These are phyloP conservation scores for Globisporangium nagaii DNA, from an alignment of 352 stramenopile genomes.

Conservation along the genomic window DNA sequence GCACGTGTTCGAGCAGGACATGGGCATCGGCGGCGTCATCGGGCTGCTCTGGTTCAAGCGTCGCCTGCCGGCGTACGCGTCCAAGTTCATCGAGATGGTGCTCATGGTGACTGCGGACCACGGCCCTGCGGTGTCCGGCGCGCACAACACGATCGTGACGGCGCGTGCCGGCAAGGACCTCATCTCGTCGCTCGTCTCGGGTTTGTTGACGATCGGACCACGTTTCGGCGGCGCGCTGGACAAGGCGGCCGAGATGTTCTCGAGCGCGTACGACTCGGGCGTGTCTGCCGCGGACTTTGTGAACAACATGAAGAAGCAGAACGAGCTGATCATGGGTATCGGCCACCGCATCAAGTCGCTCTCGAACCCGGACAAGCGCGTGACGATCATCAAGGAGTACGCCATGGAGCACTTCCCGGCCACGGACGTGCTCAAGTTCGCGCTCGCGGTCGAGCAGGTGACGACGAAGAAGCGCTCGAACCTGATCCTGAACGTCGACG, in stretches of 20 bases:
- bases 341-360: constrained; percentile 95
- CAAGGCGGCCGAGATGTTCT: constrained; percentile 92
- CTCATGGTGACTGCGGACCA: constrained; percentile 97
- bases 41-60: constrained; percentile 96
- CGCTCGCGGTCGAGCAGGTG: constrained; percentile 93
- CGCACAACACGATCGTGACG: constrained; percentile 96
- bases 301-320: constrained; percentile 91
- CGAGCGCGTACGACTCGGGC: constrained; percentile 85
- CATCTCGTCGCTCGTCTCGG: constrained; percentile 94
- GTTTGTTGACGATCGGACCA: constrained; percentile 94
- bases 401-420: constrained; percentile 91
- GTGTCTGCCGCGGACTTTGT: constrained; percentile 90
- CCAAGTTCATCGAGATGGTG: constrained; percentile 98
- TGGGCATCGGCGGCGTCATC: constrained; percentile 93
- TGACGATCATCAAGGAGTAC: constrained; percentile 96
- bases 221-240: constrained; percentile 95
- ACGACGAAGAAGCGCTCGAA: constrained; percentile 97
- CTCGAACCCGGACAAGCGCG: constrained; percentile 94
- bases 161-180: constrained; percentile 95
- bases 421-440: constrained; percentile 94
- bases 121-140: constrained; percentile 93
- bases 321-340: constrained; percentile 97
- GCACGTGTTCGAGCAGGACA: constrained; percentile 91
- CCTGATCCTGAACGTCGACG: constrained; percentile 97
- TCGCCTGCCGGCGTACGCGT: constrained; percentile 82